These are phyloP conservation scores for Solanum dulcamara DNA, from an alignment of 257 asterid genomes.

Conservation along the genomic window DNA sequence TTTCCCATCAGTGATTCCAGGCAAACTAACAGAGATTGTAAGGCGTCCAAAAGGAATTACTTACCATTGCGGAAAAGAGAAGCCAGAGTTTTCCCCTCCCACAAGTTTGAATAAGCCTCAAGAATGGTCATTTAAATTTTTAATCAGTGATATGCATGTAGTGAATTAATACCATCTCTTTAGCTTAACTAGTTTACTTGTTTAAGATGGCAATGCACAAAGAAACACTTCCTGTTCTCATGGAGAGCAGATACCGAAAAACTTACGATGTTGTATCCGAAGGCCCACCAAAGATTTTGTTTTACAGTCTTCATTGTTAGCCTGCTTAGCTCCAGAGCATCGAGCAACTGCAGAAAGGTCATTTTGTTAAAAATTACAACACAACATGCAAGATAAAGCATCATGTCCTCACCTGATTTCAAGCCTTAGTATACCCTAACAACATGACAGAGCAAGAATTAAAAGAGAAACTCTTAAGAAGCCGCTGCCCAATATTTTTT, in stretches of 20 bases:
- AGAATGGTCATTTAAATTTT: neutral
- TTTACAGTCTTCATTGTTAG: slow-evolving; percentile 92
- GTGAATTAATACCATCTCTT: neutral
- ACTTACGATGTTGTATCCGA: slow-evolving; percentile 93
- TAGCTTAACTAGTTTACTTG: neutral
- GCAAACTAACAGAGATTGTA: neutral
- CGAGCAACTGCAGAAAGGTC: slow-evolving; percentile 59
- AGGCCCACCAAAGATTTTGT: slow-evolving; percentile 99
- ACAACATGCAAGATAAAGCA: neutral
- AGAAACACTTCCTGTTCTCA: neutral
- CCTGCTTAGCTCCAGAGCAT: slow-evolving; percentile 92
- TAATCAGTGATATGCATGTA: neutral
- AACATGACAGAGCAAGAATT: neutral
- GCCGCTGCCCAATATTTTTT: neutral
- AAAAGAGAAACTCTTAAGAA: neutral
- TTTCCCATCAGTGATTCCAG: neutral
- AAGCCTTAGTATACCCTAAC: neutral
- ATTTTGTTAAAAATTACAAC: neutral
- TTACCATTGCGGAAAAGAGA: neutral
- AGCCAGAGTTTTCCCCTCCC: neutral
- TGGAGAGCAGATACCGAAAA: neutral
- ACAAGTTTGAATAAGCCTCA: neutral
- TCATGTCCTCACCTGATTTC: neutral
- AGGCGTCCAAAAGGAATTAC: neutral
- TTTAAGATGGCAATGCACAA: neutral